Conservation (phyloP, 176 grass and related monocot genomes). For the Oryza nivara region DNA sequence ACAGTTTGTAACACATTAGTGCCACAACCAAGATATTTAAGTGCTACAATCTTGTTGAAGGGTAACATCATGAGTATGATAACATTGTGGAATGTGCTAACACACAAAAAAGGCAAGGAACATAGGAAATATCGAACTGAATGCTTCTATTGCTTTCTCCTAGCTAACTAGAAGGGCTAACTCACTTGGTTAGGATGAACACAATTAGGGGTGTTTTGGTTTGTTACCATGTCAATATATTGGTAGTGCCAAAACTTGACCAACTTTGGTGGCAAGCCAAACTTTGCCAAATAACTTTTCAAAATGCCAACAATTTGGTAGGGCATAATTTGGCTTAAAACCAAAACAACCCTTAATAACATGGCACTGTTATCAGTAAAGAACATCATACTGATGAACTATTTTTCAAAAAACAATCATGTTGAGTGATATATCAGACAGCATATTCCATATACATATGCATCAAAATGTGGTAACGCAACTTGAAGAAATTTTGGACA, state of each 20-base stretch:
- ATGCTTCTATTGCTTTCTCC: not conserved
- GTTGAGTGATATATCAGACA: conserved; percentile 20
- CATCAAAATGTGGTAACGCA: conserved; percentile 24
- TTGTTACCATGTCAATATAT: too few species aligned
- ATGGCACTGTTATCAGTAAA: conserved; percentile 6
- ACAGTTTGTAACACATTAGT: conserved; percentile 34
- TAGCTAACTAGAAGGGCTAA: not conserved
- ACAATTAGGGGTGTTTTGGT: not conserved
- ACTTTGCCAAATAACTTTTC: too few species aligned
- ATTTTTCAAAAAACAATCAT: not conserved
- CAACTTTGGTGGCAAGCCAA: too few species aligned
- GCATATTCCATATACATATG: not conserved
- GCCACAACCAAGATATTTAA: conserved; percentile 19
- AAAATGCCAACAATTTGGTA: too few species aligned
- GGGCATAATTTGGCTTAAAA: too few species aligned
- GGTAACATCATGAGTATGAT: not conserved
- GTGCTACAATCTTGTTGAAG: conserved; percentile 23
- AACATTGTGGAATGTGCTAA: not conserved
- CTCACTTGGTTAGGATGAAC: not conserved
- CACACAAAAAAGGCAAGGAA: not conserved
- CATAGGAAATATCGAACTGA: conserved; percentile 2
- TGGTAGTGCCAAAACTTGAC: too few species aligned
- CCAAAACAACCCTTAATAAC: not conserved
- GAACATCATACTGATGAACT: conserved; percentile 10
- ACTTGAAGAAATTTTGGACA: conserved; percentile 5